Evolutionary conservation across 371 early-diverging fungal species (phyloP).

Genomic region (Blastocladiella emersonii): DNA sequence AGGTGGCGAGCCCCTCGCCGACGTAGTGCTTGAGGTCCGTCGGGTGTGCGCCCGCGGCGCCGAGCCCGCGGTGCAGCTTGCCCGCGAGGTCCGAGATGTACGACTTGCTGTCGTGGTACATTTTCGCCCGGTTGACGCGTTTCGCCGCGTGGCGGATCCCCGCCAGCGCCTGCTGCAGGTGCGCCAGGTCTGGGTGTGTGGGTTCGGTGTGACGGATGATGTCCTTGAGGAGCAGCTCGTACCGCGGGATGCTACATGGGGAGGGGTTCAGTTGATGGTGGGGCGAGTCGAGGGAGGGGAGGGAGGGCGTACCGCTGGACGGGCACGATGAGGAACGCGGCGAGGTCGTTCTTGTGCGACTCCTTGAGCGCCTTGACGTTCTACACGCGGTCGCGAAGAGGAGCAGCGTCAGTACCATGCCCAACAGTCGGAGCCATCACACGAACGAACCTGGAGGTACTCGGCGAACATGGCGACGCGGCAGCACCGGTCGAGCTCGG

Average conservation of each 20-base stretch:
- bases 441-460: neutral
- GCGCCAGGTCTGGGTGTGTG: neutral
- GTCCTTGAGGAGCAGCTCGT: conserved; percentile 7
- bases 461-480: neutral
- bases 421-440: neutral
- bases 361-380: neutral
- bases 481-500: neutral
- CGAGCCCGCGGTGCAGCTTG: neutral
- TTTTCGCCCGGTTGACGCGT: conserved; percentile 7
- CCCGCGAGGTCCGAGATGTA: neutral
- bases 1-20: neutral
- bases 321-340: conserved; percentile 3
- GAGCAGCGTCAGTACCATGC: too few species aligned
- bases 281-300: too few species aligned
- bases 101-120: conserved; percentile 6
- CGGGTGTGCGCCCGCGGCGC: neutral
- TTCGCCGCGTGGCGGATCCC: conserved; percentile 6
- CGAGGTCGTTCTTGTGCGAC: conserved; percentile 6
- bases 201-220: conserved; percentile 2
- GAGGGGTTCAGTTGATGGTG: neutral
- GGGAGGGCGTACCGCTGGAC: conserved; percentile 4
- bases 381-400: too few species aligned
- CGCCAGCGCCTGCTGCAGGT: neutral
- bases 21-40: neutral
- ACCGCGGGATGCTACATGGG: conserved; percentile 4